Percentiles rank a stretch among this genome's conserved stretches.
These are phyloP conservation scores for Suillus variegatus DNA, from an alignment of 768 basidiomycete genomes.

Conservation along the genomic window DNA sequence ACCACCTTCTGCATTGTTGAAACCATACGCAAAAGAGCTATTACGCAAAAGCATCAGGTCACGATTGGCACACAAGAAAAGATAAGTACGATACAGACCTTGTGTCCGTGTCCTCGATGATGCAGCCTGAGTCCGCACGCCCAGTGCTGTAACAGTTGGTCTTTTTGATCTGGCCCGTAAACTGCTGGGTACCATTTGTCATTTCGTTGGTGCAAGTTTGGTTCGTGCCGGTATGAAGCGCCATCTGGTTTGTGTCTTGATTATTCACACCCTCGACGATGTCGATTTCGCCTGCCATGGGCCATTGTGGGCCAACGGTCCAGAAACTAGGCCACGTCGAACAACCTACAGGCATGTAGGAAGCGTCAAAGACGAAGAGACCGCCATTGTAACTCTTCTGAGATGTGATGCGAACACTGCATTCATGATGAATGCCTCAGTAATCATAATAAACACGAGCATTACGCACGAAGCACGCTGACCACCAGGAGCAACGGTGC, in stretches of 20 bases:
- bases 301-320: constrained; percentile 56
- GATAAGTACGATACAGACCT: constrained; percentile 2
- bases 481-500: constrained; percentile 47
- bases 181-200: constrained; percentile 10
- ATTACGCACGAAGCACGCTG: constrained; percentile 52
- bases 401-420: too few species aligned
- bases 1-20: constrained; percentile 43
- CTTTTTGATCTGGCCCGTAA: constrained; percentile 22
- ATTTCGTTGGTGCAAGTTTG: constrained; percentile 35
- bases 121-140: constrained; percentile 49
- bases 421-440: too few species aligned
- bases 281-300: constrained; percentile 63
- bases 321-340: constrained; percentile 63
- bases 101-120: constrained; percentile 41
- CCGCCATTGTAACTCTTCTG: constrained; percentile 49
- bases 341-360: constrained; percentile 71
- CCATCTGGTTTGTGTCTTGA: constrained; percentile 58
- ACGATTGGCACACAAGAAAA: constrained; percentile 24
- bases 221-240: constrained; percentile 57
- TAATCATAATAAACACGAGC: background rate
- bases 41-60: constrained; percentile 26
- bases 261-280: constrained; percentile 73
- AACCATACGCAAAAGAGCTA: constrained; percentile 41
- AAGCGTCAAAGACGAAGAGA: constrained; percentile 74
- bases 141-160: constrained; percentile 42